A percentile compares a stretch with the other conserved stretches of the same genome.
These are phyloP conservation scores for Tilletia caries DNA, from an alignment of 1,284 basidiomycete genomes.

Conservation along the genomic window DNA sequence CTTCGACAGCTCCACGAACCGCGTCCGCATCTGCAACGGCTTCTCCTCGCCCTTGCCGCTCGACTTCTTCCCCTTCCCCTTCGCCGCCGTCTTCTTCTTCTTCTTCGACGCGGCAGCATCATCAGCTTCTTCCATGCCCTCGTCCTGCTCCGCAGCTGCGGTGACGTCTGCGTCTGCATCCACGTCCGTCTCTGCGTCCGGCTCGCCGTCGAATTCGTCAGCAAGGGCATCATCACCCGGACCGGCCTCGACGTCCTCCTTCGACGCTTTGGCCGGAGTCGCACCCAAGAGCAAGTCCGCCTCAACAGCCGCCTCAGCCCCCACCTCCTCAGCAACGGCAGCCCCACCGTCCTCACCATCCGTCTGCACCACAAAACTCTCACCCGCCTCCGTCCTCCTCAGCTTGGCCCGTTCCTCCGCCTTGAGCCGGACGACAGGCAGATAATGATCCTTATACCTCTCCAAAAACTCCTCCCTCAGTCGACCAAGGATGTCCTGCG, in stretches of 20 bases:
- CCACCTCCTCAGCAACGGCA: slow-evolving; percentile 8
- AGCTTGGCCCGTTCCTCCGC: slow-evolving; percentile 42
- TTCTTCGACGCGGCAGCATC: background rate
- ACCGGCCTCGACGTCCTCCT: background rate
- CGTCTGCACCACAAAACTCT: slow-evolving; percentile 5
- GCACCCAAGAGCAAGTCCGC: background rate
- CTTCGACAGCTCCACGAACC: slow-evolving; percentile 72
- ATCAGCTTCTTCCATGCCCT: background rate
- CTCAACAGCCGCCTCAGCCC: slow-evolving; percentile 16
- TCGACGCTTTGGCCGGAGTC: background rate
- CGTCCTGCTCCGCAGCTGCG: background rate
- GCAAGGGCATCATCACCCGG: background rate
- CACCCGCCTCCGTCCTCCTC: slow-evolving; percentile 17
- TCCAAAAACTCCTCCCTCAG: slow-evolving; percentile 56
- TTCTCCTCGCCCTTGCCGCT: slow-evolving; percentile 24
- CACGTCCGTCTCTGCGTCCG: slow-evolving; percentile 17
- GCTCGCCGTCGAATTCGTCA: background rate
- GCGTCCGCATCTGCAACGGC: slow-evolving; percentile 27
- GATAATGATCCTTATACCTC: background rate
- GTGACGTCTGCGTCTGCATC: slow-evolving; percentile 16
- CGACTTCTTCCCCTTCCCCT: slow-evolving; percentile 16
- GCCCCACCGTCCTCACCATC: slow-evolving; percentile 16
- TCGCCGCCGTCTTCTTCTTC: slow-evolving; percentile 12
- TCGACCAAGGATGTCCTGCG: slow-evolving; percentile 71
- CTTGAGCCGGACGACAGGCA: slow-evolving; percentile 28